Evolutionary conservation across 192 early-diverging fungal species (phyloP), one percentile per base, ranked within the genome.

Genomic region (Rhizoclosmatium sp.): DNA sequence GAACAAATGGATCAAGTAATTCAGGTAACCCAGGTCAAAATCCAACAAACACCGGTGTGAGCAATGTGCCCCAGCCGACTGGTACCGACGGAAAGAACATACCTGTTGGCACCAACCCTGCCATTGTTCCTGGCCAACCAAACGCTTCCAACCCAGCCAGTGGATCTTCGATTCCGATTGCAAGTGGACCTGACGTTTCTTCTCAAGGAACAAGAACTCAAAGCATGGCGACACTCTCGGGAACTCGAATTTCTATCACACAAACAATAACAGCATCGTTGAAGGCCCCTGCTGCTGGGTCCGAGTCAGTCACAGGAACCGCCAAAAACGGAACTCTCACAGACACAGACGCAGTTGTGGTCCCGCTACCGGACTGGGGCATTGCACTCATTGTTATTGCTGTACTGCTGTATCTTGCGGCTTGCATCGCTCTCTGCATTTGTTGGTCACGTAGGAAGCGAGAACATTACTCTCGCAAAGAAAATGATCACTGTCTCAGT

Each of bases 321-420:
- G 31, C 31, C 31, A 31, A 31, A 31, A 31, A 31, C 31, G 31
- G 31, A 31, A 31, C 31, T 31, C 31, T 31, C 31, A 31, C 31
- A 31, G 31, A 31, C 31, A 31, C 31, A 31, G 31, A 31, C 31
- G 31, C 31, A 31, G 31, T 31, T 31, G 31, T 31, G 31, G 31
- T 19, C 9, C 40, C 39, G 44, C 44, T 72, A 16, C 3, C 75
- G 1, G 75, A 47, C 61, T 76, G 75, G 75, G 66, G 47, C 48
- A 10, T 76, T 2, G 64, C 12, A 39, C 47, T 76, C 31, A 31
- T 31, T 16, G 75, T 47, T 7, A 66, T 76, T 54, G 31, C 10
- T 47, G 51, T 76, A 9, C 75, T 64, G 9, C 41, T 76, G 19
- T 49, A 48, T 31, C 49, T 76, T 21, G 47, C 66, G 9, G 5